These are phyloP conservation scores for Fusarium poae DNA, from an alignment of 2,329 filamentous ascomycete genomes.

Conservation along the genomic window DNA sequence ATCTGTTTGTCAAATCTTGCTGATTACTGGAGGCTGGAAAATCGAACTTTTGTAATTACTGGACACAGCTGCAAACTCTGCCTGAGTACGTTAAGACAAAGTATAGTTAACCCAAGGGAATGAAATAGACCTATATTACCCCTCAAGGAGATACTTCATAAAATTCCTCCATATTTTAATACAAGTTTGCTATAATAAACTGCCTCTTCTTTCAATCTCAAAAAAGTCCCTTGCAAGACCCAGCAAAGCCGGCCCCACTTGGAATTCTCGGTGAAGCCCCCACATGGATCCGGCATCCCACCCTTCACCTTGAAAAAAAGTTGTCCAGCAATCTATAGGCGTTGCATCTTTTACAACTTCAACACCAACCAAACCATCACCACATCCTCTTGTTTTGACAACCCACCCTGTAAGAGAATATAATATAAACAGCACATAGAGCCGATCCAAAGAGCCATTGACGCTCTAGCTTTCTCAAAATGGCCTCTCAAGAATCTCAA, in stretches of 20 bases:
- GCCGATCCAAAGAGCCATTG: background rate
- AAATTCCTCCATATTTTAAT: no score
- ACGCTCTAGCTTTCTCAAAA: constrained; percentile 31
- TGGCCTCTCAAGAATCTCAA: constrained; percentile 56
- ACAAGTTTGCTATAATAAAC: background rate
- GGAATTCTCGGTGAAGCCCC: constrained; percentile 37
- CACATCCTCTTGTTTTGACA: background rate
- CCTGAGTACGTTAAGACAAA: background rate
- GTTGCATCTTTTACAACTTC: constrained; percentile 24
- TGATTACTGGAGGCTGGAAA: background rate
- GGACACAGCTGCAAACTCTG: background rate
- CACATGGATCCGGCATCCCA: constrained; percentile 43
- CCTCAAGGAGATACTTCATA: background rate
- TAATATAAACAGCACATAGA: background rate
- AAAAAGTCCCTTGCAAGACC: constrained; percentile 16
- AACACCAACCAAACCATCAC: constrained; percentile 35
- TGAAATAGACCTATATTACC: fast-evolving
- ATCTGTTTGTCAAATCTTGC: background rate
- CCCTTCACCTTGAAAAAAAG: constrained; percentile 47
- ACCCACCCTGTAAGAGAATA: background rate
- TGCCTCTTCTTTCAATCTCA: background rate
- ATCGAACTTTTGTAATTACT: background rate
- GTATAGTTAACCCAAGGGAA: background rate
- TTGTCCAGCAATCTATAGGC: constrained; percentile 29
- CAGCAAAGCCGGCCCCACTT: constrained; percentile 26